Evolutionary conservation across 257 asterid genomes (phyloP), one percentile per base, ranked within the genome.

Genomic region (Jasminum sambac): DNA sequence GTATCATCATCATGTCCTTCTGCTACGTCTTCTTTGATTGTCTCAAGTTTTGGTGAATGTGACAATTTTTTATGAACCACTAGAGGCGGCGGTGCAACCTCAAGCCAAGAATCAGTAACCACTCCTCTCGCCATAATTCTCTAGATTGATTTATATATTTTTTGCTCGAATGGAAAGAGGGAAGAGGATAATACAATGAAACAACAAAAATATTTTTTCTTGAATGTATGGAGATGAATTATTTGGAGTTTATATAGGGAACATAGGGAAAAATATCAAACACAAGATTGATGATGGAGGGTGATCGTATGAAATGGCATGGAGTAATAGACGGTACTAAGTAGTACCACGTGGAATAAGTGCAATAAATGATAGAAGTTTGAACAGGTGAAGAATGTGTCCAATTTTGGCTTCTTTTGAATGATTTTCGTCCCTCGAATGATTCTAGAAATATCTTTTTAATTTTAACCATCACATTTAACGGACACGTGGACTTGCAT

Each of bases 31-130:
- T 84, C 89, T 50, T 39, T 21, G 40, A 84, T 84, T 40, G 89
- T 79, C 72, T 79, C 89, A 0, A 84, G 83, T 67, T 63, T 79
- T 0, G 89, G 89, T 38, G 42, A 37, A 70, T 75, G 89, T 8
- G 77, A 79, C 8, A 72, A 77, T 21, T 77, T 84, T 11, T 46
- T 62, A 1, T 84, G 83, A 23, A 23, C 55, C 12, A 79, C 12
- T 12, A 84, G 11, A 8, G 61, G 80, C 4, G 77, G 30, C 12
- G 87, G 89, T 5, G 82, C 89, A 0, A 69, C 68, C 30, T 84
- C 89, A 40, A 74, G 44, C 84, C 82, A 81, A 2, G 26, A 64
- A 59, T 39, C 67, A 19, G 57, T 38, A 16, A 63, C 64, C 67
- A 24, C 59, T 55, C 36, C 25, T 61, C 30, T 73, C 1, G 26